phyloP scores from a whole-genome alignment of 495 filamentous ascomycete species.

The Extremus antarcticus region DNA sequence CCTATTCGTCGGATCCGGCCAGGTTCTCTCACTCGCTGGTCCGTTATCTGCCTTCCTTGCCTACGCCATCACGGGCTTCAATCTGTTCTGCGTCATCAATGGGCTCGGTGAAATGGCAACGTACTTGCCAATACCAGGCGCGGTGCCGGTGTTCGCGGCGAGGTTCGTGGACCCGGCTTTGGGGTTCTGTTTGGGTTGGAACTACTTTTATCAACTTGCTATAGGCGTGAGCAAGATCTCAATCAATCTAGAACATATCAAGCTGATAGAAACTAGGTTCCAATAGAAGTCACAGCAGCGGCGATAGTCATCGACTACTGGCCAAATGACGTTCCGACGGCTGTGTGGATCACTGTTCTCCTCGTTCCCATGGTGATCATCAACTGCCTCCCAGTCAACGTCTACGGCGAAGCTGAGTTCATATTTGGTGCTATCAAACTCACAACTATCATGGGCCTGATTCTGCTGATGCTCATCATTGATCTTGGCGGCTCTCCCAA shows the following conservation, averaged over 20 bases:
- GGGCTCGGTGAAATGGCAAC: constrained; percentile 53
- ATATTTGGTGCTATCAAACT: constrained; percentile 35
- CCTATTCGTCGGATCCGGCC: constrained; percentile 17
- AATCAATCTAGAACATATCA: too few species aligned
- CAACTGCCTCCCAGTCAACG: constrained; percentile 30
- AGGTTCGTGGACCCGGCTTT: constrained; percentile 51
- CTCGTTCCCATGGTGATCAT: constrained; percentile 35
- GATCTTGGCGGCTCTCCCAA: constrained; percentile 52
- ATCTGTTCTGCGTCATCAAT: constrained; percentile 51
- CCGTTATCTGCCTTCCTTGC: constrained; percentile 63
- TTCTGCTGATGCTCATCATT: constrained; percentile 42
- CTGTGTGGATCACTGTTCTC: constrained; percentile 37
- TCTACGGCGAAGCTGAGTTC: constrained; percentile 40
- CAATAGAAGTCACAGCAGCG: constrained; percentile 22
- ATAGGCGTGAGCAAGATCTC: constrained; percentile 5
- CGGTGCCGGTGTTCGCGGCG: constrained; percentile 44
- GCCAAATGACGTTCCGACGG: constrained; percentile 27
- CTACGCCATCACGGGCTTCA: constrained; percentile 46
- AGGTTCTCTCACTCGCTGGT: constrained; percentile 41
- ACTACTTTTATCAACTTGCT: constrained; percentile 22
- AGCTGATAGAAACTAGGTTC: too few species aligned
- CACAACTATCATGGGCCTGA: constrained; percentile 33
- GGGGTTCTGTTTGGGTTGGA: constrained; percentile 49
- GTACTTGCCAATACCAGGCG: constrained; percentile 43
- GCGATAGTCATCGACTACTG: constrained; percentile 42